Base-by-base conservation (phyloP, 2,329 filamentous ascomycete species). In the Herpotrichia juniperi region DNA sequence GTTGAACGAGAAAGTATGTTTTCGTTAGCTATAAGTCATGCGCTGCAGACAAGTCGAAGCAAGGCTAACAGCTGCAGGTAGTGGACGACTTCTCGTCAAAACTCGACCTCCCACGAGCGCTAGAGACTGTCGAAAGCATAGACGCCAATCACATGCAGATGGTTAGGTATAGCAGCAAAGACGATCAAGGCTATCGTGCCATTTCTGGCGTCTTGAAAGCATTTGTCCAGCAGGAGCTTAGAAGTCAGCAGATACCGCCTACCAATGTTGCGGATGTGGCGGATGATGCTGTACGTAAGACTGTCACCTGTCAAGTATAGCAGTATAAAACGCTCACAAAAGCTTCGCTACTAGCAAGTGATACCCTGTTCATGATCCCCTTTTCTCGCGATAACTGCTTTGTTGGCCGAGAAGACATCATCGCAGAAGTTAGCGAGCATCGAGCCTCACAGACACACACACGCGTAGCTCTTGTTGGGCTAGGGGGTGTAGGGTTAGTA, bases 121-220 rank as follows among this genome's bases (percentile, higher is more conserved):
- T 71, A 19, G 74, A 77, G 56, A 74, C 64, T 1, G 67, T 75
- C 6, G 73, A 76, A 48, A 74, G 61, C 46, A 73, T 78, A 25
- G 69, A 78, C 53, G 69, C 72, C 11, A 69, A 77, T 43, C 75
- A 78, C 50, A 75, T 66, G 54, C 61, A 76, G 44, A 77, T 77
- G 66, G 66, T 61, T 11, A 69, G 64, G 56, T 74, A 63, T 49
- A 58, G 25, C 14, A 57, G 58, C 34, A 63, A 54, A 50, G 52
- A 55, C 19, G 71, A 76, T 46, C 49, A 63, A 26, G 59, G 57
- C 26, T 75, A 76, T 52, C 63, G 60, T 46, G 62, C 59, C 26
- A 58, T 74, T 42, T 43, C 48, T 31, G 59, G 61, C 24, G 64
- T 73, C 5, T 55, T 74, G 19, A 62, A 64, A 54, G 48, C 61